Evolutionary conservation across 306 rosid species (phyloP), one percentile per base, ranked within the genome.

Genomic region (Begonia peltatifolia): DNA sequence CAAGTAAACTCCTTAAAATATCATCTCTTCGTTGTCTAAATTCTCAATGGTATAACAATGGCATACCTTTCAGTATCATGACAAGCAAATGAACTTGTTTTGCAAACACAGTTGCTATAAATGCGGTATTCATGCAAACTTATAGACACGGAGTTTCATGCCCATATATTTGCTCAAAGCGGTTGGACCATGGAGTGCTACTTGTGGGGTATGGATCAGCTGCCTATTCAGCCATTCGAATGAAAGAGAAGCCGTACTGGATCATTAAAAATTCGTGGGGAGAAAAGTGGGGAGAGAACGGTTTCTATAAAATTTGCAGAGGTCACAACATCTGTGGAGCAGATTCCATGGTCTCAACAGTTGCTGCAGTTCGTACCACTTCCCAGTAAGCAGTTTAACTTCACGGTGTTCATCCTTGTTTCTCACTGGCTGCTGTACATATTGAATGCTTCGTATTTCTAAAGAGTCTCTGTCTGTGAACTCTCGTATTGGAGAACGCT

Each of bases 231-330:
- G 84, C 95, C 1, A 59, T 77, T 53, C 63, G 95, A 59, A 60
- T 90, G 95, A 81, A 87, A 73, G 85, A 86, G 67, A 90, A 86
- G 74, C 82, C 82, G 38, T 86, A 68, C 63, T 90, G 99, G 99
- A 86, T 90, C 63, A 90, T 90, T 1, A 90, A 90, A 47, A 90
- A 90, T 50, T 90, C 99, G 0, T 90, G 99, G 99, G 99, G 99
- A 47, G 78, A 69, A 65, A 74, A 52, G 10, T 90, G 99, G 99
- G 99, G 99, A 68, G 99, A 90, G 74, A 75, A 60, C 51, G 99
- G 99, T 14, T 90, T 38, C 67, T 90, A 90, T 71, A 90, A 79
- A 59, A 90, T 90, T 43, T 90, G 99, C 72, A 54, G 61, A 47
- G 99, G 95, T 49, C 77, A 76, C 35, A 90, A 90, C 46, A 59